These are phyloP conservation scores for Fusarium mundagurra DNA, from an alignment of 2,329 filamentous ascomycete genomes.

Conservation along the genomic window DNA sequence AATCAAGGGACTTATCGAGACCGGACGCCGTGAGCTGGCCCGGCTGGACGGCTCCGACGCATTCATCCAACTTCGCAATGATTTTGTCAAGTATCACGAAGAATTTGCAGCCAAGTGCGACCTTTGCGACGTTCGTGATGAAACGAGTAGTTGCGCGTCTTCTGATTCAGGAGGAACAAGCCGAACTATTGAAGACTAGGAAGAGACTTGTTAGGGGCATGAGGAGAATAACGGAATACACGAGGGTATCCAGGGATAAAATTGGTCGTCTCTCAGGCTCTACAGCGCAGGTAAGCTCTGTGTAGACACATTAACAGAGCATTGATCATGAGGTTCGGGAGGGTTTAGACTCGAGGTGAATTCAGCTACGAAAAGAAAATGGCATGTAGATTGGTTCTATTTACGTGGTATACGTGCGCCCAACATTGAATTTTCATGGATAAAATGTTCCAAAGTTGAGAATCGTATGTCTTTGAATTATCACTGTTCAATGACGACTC, in stretches of 20 bases:
- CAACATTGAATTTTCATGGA: no score
- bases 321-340: background rate
- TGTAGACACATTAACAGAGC: background rate
- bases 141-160: background rate
- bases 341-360: background rate
- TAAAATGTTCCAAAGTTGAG: background rate
- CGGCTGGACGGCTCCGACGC: slow-evolving; percentile 6
- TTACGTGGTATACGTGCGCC: no score
- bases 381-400: background rate
- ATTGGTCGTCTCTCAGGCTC: background rate
- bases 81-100: background rate
- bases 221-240: background rate
- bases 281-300: background rate
- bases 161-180: background rate
- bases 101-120: background rate
- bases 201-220: no score
- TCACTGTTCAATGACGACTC: background rate
- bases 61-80: slow-evolving; percentile 14
- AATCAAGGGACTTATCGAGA: background rate
- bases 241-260: background rate
- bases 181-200: background rate
- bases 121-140: background rate
- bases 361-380: background rate
- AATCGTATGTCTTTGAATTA: background rate
- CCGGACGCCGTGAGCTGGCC: slow-evolving; percentile 17